Evolutionary conservation across 768 basidiomycete species (phyloP).

Genomic region (Leccinum fibrillosum): DNA sequence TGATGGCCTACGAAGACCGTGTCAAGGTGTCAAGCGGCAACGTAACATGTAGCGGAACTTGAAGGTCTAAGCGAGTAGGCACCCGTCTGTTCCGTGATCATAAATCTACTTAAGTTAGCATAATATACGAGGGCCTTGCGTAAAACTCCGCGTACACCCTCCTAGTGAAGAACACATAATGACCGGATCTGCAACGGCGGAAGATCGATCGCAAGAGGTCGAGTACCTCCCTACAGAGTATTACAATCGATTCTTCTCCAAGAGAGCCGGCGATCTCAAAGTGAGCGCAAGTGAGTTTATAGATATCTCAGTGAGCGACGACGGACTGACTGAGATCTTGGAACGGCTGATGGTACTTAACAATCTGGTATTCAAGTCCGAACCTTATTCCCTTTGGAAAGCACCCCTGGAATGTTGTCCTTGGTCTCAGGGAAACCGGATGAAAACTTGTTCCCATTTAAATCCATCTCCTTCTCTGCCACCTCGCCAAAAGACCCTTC

Average conservation of each 20-base stretch:
- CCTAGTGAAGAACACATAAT: background rate
- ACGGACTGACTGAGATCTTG: background rate
- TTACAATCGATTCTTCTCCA: constrained; percentile 56
- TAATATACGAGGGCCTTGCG: background rate
- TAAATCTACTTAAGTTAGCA: background rate
- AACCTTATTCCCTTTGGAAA: background rate
- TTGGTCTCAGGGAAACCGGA: background rate
- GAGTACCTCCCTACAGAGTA: constrained; percentile 43
- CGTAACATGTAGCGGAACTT: too few species aligned
- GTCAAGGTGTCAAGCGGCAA: too few species aligned
- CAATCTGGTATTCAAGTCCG: background rate
- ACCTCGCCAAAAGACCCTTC: too few species aligned
- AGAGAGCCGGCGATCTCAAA: constrained; percentile 50
- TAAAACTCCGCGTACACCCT: background rate
- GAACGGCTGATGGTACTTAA: background rate
- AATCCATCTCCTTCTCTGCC: too few species aligned
- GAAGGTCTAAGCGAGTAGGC: background rate
- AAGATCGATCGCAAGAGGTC: background rate
- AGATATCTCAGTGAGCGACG: background rate
- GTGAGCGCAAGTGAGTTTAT: constrained; percentile 51
- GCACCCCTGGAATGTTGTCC: background rate
- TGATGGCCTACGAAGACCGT: too few species aligned
- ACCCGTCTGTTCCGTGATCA: background rate
- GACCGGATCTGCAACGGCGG: background rate
- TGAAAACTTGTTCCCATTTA: background rate